Base-by-base conservation (phyloP, 306 rosid genomes). In the Abrus precatorius region DNA sequence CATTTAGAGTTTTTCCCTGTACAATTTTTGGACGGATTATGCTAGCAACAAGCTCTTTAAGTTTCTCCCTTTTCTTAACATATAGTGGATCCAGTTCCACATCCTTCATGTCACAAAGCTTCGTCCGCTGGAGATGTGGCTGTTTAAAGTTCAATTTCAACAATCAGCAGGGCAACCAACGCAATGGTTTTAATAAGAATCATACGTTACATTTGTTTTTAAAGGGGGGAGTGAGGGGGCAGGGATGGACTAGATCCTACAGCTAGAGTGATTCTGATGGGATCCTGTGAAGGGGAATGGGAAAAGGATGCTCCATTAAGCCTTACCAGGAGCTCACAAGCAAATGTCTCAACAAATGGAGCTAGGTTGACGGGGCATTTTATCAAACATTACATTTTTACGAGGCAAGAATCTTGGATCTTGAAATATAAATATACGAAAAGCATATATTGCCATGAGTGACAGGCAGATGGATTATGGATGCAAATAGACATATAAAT, bases 111-210 rank as follows among this genome's bases (percentile, higher is more conserved):
- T 95, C 99, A 83, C 99, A 95, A 69, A 95, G 99, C 86, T 91
- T 93, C 61, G 98, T 95, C 85, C 99, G 92, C 80, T 85, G 88
- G 78, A 95, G 87, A 89, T 95, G 99, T 76, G 99, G 99, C 99
- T 94, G 92, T 90, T 20, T 52, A 68, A 81, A 52, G 65, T 84
- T 79, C 82, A 80, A 77, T 38, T 65, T 43, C 40, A 53, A 71
- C 12, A 27, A 75, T 59, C 52, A 81, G 81, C 50, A 30, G 10
- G 70, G 38, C 56, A 57, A 66, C 32, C 34, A 66, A 47, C 52
- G 20, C 29, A 75, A 20, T 10, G 13, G 45, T 60, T 74, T 27
- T 29, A 63, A 70, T 27, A 61, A 82, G 57, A 49, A 74, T n/a
- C 14, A 28, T 48, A 40, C 32, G 30, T 5, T 57, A 49, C 63